Percentiles rank a stretch among this genome's conserved stretches.
Conservation (phyloP, 1,284 basidiomycete species). For the Marasmius sp. region DNA sequence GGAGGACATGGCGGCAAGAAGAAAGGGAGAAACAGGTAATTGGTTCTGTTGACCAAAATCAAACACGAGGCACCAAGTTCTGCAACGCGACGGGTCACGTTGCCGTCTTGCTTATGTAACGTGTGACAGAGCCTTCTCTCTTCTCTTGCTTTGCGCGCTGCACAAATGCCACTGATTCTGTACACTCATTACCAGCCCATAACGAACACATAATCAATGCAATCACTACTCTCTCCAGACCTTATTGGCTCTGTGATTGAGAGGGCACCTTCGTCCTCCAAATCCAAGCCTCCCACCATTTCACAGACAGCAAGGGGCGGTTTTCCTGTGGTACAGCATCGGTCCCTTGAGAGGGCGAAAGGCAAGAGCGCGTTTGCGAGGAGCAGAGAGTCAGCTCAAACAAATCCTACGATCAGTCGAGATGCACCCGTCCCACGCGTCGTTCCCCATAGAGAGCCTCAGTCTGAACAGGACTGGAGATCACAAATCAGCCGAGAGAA, state of each 20-base stretch:
- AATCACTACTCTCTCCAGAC: neutral
- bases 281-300: slow-evolving; percentile 26
- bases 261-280: slow-evolving; percentile 38
- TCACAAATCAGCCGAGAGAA: slow-evolving; percentile 56
- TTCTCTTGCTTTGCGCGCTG: too few relatives aligned
- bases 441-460: slow-evolving; percentile 5
- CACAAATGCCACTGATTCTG: too few relatives aligned
- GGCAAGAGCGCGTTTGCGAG: slow-evolving; percentile 60
- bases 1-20: slow-evolving; percentile 6
- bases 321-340: slow-evolving; percentile 62
- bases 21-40: neutral
- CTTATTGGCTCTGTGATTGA: slow-evolving; percentile 63
- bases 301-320: slow-evolving; percentile 36
- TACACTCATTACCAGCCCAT: neutral
- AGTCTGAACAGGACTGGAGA: slow-evolving; percentile 35
- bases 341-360: slow-evolving; percentile 31
- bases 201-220: neutral
- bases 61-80: neutral
- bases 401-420: neutral
- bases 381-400: slow-evolving; percentile 30
- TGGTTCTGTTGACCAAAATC: neutral
- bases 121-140: neutral
- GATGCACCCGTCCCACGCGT: slow-evolving; percentile 1
- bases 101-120: neutral
- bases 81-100: neutral